Evolutionary conservation across 306 rosid genomes (phyloP).

Genomic region (Sphenostylis stenocarpa): DNA sequence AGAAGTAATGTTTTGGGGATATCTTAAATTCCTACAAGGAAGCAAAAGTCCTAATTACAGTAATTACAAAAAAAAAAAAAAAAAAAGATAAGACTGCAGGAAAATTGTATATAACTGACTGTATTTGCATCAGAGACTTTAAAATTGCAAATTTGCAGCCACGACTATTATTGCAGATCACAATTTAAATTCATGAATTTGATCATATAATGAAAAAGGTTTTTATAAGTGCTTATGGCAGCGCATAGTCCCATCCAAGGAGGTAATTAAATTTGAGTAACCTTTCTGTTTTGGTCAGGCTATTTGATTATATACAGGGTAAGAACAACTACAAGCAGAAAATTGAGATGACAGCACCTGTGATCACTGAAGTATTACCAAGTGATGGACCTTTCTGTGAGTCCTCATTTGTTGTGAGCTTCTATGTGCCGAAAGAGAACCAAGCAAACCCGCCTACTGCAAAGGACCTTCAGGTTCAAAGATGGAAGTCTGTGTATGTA

Average conservation of each 20-base stretch:
- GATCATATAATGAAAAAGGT: background rate
- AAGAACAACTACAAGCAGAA: background rate
- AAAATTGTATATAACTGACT: background rate
- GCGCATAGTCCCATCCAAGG: background rate
- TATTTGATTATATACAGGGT: background rate
- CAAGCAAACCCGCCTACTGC: background rate
- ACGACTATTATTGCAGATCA: too few relatives aligned
- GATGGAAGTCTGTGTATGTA: background rate
- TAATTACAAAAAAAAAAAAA: too few relatives aligned
- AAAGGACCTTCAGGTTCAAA: background rate
- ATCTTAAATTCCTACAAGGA: too few relatives aligned
- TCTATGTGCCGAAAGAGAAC: background rate
- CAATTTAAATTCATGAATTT: background rate
- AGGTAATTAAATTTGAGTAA: background rate
- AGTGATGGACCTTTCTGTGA: background rate
- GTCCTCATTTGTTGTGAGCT: conserved; percentile 1
- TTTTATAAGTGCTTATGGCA: background rate
- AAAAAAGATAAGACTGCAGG: background rate
- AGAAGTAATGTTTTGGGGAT: too few relatives aligned
- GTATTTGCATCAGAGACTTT: background rate
- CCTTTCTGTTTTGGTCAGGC: background rate
- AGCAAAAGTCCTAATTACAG: too few relatives aligned
- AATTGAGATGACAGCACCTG: background rate
- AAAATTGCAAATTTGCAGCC: background rate
- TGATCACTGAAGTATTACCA: background rate